Percentiles rank a stretch among this genome's conserved stretches.
Evolutionary conservation across 176 grass and related monocot species (phyloP).

Genomic region (Triticum monococcum): DNA sequence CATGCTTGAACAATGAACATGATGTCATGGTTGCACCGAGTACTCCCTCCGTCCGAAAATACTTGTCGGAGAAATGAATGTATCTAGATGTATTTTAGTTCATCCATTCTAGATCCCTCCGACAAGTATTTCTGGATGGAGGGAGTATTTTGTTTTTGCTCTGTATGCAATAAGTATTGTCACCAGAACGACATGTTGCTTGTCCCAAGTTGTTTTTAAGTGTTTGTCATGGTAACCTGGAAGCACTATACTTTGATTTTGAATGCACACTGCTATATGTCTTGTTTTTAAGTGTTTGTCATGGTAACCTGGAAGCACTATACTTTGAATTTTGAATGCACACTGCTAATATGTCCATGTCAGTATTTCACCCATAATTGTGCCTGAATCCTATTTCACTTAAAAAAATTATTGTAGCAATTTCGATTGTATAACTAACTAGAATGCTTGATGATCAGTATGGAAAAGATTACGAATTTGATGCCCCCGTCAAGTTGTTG

Average conservation of each 20-base stretch:
- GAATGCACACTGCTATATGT: neutral
- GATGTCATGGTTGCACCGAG: neutral
- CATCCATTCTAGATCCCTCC: too few species aligned
- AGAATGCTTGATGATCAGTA: slow-evolving; percentile 60
- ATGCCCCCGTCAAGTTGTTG: slow-evolving; percentile 98
- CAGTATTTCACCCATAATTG: neutral
- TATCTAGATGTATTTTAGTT: too few species aligned
- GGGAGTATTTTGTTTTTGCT: neutral
- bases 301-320: neutral
- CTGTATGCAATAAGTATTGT: neutral
- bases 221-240: neutral
- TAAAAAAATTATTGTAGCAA: neutral
- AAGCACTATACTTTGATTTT: neutral
- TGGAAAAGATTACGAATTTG: slow-evolving; percentile 95
- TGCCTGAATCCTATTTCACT: neutral
- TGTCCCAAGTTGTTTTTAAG: neutral
- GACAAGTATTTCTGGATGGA: too few species aligned
- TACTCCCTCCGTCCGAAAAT: too few species aligned
- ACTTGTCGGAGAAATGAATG: too few species aligned
- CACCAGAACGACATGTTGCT: neutral
- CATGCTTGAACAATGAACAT: neutral
- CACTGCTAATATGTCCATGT: neutral
- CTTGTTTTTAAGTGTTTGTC: neutral
- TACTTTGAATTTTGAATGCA: neutral
- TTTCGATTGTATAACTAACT: slow-evolving; percentile 23